Base-by-base conservation (phyloP, 345 rosid species). In the Pugionium cornutum region DNA sequence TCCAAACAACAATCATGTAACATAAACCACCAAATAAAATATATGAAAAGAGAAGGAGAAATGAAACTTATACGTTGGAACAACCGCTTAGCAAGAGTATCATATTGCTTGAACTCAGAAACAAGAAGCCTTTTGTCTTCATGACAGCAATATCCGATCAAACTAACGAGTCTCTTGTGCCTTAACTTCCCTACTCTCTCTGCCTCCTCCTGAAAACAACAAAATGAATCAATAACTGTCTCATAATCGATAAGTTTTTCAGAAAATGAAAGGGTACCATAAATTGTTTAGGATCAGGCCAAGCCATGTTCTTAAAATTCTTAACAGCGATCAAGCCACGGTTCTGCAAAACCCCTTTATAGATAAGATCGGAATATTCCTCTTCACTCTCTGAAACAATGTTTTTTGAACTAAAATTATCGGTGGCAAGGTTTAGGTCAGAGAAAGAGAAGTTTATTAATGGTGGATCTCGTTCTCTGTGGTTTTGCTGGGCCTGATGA, bases 91-190 rank as follows among this genome's bases (percentile, higher is more conserved):
- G 97, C 84, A 61, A 92, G 91, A 40, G 86, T 89, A 77, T 86
- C 95, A 64, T 83, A 82, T 18, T 88, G 84, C 91, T 89, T 80
- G 68, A 75, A 87, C 47, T 89, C 92, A 0, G 97, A 84, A 49
- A 89, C 94, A 35, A 92, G 85, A 77, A 89, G 49, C 74, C 97
- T 87, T 81, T 92, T 89, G 53, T 87, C 88, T 7, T 84, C 97
- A 51, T 89, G 89, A 46, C 96, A 89, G 69, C 97, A 92, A 64
- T 87, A 92, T 5, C 98, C 98, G 49, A 92, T 83, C 92, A 92
- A 79, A 75, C 87, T 80, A 7, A 89, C 94, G 37, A 92, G 27
- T 66, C 87, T 79, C 68, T 79, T 80, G 69, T 87, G 88, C 74
- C 84, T 81, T 75, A 92, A 60, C 74, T 75, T 83, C 57, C 96